Percentiles rank a stretch among this genome's conserved stretches.
phyloP scores from a whole-genome alignment of 768 basidiomycete genomes.

The Postia placenta region DNA sequence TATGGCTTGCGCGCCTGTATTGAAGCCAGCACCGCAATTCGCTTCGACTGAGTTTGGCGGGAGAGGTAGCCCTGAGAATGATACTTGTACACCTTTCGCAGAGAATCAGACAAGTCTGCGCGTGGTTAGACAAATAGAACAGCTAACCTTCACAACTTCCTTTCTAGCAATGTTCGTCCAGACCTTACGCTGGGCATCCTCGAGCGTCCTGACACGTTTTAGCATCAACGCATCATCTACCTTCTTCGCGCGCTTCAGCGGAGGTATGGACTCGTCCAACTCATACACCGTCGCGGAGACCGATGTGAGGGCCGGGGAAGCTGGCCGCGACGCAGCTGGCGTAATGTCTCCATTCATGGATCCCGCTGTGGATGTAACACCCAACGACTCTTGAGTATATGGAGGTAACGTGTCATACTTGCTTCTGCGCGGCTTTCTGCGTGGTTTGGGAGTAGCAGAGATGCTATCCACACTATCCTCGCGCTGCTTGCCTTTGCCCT shows the following conservation, averaged over 20 bases:
- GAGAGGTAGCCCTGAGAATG: conserved; percentile 61
- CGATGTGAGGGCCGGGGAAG: conserved; percentile 53
- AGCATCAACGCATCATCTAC: conserved; percentile 65
- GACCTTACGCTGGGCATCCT: conserved; percentile 82
- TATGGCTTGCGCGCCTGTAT: conserved; percentile 76
- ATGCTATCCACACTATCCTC: conserved; percentile 57
- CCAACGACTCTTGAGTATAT: conserved; percentile 46
- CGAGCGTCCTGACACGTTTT: conserved; percentile 70
- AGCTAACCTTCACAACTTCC: conserved; percentile 74
- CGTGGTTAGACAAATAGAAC: background rate
- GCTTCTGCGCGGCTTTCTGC: conserved; percentile 55
- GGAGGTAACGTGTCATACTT: conserved; percentile 45
- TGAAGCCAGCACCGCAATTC: conserved; percentile 68
- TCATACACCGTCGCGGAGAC: conserved; percentile 63
- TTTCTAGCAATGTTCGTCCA: conserved; percentile 85
- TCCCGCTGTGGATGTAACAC: conserved; percentile 43
- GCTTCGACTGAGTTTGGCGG: conserved; percentile 64
- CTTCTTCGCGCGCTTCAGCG: conserved; percentile 71
- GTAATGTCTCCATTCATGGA: conserved; percentile 65
- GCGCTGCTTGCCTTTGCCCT: conserved; percentile 44
- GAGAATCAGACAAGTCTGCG: background rate
- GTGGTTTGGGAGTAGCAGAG: conserved; percentile 44
- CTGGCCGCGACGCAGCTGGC: conserved; percentile 61
- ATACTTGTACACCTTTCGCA: conserved; percentile 69
- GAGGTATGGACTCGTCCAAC: conserved; percentile 62